Evolutionary conservation across 2,329 filamentous ascomycete species (phyloP), one percentile per base, ranked within the genome.

Genomic region (Aspergillus spinulosporus): DNA sequence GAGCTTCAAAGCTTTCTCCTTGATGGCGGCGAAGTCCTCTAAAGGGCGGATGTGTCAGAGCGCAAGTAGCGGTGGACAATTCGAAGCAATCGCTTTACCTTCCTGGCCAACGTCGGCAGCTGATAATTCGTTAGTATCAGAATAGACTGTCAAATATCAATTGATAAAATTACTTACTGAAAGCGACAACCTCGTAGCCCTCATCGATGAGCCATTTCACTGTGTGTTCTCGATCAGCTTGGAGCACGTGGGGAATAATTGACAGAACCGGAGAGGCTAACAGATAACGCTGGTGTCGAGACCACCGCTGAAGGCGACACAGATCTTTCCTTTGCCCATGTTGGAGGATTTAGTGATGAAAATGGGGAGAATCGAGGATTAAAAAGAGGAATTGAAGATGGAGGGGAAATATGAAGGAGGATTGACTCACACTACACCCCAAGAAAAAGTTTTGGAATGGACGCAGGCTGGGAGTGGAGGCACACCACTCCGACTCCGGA

Each of bases 11-110:
- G 88, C 88, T 82, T 92, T 92, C 70, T 83, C 82, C 76, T 88
- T 84, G 57, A 88, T 89, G 57, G 81, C 87, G 45, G 84, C 82
- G 70, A 84, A 92, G 76, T 91, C 87, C 77, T 92, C 88, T 57
- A 53, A 34, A 56, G 36, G 44, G 49, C 46, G 76, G 65, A 46
- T 2, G 48, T 52, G 52, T 58, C 32, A 57, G 55, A 57, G 40
- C 45, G 26, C 29, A 46, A 44, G 50, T 48, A 57, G 47, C 29
- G 39, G 43, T 43, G 51, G 34, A 52, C 50, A 56, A 47, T 62
- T 44, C 46, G 12, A 48, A 5, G 29, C 46, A 40, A 39, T 48
- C 36, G 46, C 51, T 46, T 40, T 71, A 76, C 78, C 55, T 78
- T 87, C 84, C 76, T 90, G 88, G 57, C 88, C 88, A 64, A 90